These are phyloP conservation scores for Dioszegia aurantiaca DNA, from an alignment of 768 basidiomycete species.

Conservation along the genomic window DNA sequence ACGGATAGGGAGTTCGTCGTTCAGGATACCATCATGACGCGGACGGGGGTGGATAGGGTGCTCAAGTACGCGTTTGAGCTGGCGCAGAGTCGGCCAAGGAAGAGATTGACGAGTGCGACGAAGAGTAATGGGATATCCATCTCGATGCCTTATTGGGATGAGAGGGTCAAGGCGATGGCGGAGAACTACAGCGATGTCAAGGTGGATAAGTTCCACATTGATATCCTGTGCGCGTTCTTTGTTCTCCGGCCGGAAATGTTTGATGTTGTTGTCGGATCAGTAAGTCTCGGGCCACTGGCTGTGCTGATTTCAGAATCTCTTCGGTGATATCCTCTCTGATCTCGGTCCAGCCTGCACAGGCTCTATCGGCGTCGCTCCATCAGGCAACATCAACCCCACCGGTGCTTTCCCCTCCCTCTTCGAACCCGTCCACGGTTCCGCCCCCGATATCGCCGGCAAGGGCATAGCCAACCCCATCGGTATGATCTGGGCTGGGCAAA, in stretches of 20 bases:
- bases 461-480: slow-evolving; percentile 60
- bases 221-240: slow-evolving; percentile 57
- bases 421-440: slow-evolving; percentile 61
- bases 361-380: slow-evolving; percentile 61
- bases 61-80: slow-evolving; percentile 60
- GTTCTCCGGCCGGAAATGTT: slow-evolving; percentile 58
- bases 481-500: slow-evolving; percentile 59
- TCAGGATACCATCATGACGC: slow-evolving; percentile 57
- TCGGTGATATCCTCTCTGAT: slow-evolving; percentile 58
- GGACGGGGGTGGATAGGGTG: slow-evolving; percentile 58
- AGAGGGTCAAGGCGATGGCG: slow-evolving; percentile 55
- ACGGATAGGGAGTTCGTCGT: slow-evolving; percentile 28
- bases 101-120: slow-evolving; percentile 60
- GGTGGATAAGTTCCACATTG: slow-evolving; percentile 52
- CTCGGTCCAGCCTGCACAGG: slow-evolving; percentile 60
- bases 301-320: slow-evolving; percentile 11
- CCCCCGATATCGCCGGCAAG: slow-evolving; percentile 60
- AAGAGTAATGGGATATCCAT: slow-evolving; percentile 55
- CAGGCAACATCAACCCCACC: slow-evolving; percentile 57
- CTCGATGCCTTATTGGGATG: slow-evolving; percentile 49
- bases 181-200: slow-evolving; percentile 59
- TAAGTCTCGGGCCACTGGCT: neutral
- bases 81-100: slow-evolving; percentile 57
- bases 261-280: slow-evolving; percentile 57
- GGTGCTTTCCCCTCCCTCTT: slow-evolving; percentile 57